Conservation (phyloP, 352 stramenopile species). For the Globisporangium apiculatum region DNA sequence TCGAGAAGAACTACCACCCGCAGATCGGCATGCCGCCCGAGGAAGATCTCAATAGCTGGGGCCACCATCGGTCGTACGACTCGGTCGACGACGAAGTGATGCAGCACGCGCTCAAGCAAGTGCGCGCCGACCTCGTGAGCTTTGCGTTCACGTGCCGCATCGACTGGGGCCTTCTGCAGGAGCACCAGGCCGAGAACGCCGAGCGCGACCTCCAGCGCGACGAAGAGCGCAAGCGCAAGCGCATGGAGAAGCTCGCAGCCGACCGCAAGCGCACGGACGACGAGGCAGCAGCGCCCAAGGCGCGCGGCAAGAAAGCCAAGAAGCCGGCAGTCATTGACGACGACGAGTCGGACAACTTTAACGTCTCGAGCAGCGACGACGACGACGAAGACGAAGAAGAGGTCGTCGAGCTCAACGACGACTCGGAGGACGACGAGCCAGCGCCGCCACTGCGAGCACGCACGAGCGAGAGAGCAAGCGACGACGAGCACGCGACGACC, state of each 20-base stretch:
- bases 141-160: slow-evolving; percentile 98
- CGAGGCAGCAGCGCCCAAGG: slow-evolving; percentile 15
- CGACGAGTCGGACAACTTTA: slow-evolving; percentile 38
- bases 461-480: slow-evolving; percentile 15
- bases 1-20: slow-evolving; percentile 60
- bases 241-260: slow-evolving; percentile 55
- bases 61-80: slow-evolving; percentile 93
- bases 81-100: slow-evolving; percentile 97
- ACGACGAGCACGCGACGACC: slow-evolving; percentile 18
- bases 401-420: slow-evolving; percentile 5
- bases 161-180: slow-evolving; percentile 92
- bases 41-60: slow-evolving; percentile 97
- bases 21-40: slow-evolving; percentile 93
- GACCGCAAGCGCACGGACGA: slow-evolving; percentile 20
- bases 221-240: slow-evolving; percentile 68
- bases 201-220: slow-evolving; percentile 63
- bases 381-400: slow-evolving; percentile 18
- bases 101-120: slow-evolving; percentile 75
- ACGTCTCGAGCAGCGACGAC: slow-evolving; percentile 21
- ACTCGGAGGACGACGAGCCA: slow-evolving; percentile 1
- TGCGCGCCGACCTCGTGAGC: slow-evolving; percentile 47
- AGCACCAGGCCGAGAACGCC: slow-evolving; percentile 73
- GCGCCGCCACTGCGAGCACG: neutral
- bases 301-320: slow-evolving; percentile 20
- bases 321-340: slow-evolving; percentile 37